These are phyloP conservation scores for Amaranthus palmeri DNA, from an alignment of 148 eudicot genomes.

Conservation along the genomic window DNA sequence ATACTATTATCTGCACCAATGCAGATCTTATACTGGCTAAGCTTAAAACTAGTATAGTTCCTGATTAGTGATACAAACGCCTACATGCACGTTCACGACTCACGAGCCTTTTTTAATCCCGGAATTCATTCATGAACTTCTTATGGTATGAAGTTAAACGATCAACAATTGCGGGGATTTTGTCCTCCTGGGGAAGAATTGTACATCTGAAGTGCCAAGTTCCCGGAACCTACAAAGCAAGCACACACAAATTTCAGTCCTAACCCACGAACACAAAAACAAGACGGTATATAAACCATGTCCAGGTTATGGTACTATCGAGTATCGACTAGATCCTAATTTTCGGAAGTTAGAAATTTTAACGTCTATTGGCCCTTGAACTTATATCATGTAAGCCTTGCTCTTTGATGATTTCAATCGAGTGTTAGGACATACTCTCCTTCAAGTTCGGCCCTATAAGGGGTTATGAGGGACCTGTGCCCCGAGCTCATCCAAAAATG, in stretches of 20 bases:
- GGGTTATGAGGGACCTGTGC: too few species aligned
- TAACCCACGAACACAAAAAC: neutral
- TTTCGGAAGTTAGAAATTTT: neutral
- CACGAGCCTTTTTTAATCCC: conserved; percentile 30
- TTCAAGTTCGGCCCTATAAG: too few species aligned
- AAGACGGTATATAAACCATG: neutral
- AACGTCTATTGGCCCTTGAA: neutral
- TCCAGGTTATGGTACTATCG: too few species aligned
- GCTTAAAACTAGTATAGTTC: neutral
- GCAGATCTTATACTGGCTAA: neutral
- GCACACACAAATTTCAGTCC: conserved; percentile 1
- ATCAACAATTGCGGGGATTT: conserved; percentile 73
- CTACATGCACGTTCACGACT: neutral
- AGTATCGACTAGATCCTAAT: neutral
- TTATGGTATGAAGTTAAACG: conserved; percentile 76
- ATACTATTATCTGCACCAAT: neutral
- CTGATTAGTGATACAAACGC: neutral
- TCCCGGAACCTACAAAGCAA: conserved; percentile 56
- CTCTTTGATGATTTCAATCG: neutral
- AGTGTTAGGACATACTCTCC: too few species aligned
- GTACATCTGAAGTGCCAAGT: conserved; percentile 97
- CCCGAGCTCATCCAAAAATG: too few species aligned
- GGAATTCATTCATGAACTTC: conserved; percentile 72
- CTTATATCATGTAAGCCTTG: neutral
- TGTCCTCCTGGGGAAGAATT: conserved; percentile 88